Percentiles rank a stretch among this genome's conserved stretches.
Conservation (phyloP, 2,329 filamentous ascomycete species). For the Ophiostoma populinum region DNA sequence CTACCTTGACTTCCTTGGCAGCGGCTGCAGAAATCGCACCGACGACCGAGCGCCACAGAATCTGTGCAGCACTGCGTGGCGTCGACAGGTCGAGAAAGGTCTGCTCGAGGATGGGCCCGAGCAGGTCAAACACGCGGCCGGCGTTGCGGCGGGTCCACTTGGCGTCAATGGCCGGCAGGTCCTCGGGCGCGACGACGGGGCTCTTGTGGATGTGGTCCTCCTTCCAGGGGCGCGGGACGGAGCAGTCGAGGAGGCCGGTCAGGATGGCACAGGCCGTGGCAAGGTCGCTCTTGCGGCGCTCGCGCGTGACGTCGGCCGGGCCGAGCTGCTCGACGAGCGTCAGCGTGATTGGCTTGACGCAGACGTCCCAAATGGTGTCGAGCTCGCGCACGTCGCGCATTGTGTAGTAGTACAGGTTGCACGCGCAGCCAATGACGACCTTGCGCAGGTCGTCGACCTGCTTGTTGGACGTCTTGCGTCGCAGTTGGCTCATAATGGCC, state of each 20-base stretch:
- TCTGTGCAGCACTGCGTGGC: constrained; percentile 32
- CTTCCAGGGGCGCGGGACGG: constrained; percentile 48
- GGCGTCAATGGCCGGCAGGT: constrained; percentile 67
- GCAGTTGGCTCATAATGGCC: constrained; percentile 49
- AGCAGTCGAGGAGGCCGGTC: constrained; percentile 49
- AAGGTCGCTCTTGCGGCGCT: constrained; percentile 25
- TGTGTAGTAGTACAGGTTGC: constrained; percentile 68
- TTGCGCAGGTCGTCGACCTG: constrained; percentile 39
- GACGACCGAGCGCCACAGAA: constrained; percentile 45
- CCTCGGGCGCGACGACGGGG: constrained; percentile 43
- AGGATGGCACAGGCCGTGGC: constrained; percentile 52
- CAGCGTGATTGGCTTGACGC: constrained; percentile 46
- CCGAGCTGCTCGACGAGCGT: constrained; percentile 31
- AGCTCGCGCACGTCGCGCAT: constrained; percentile 51
- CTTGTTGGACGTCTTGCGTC: constrained; percentile 41
- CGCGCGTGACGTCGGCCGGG: constrained; percentile 15
- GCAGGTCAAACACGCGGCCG: constrained; percentile 43
- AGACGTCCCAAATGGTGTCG: constrained; percentile 63
- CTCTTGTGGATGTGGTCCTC: constrained; percentile 51
- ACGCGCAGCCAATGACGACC: constrained; percentile 50
- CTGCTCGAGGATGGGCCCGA: constrained; percentile 40
- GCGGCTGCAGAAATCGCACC: constrained; percentile 48
- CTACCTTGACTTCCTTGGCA: constrained; percentile 77
- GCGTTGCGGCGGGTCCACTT: constrained; percentile 73
- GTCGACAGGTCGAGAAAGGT: constrained; percentile 46